phyloP scores from a whole-genome alignment of 1,139 yeast species.

The Debaryomyces robertsiae region DNA sequence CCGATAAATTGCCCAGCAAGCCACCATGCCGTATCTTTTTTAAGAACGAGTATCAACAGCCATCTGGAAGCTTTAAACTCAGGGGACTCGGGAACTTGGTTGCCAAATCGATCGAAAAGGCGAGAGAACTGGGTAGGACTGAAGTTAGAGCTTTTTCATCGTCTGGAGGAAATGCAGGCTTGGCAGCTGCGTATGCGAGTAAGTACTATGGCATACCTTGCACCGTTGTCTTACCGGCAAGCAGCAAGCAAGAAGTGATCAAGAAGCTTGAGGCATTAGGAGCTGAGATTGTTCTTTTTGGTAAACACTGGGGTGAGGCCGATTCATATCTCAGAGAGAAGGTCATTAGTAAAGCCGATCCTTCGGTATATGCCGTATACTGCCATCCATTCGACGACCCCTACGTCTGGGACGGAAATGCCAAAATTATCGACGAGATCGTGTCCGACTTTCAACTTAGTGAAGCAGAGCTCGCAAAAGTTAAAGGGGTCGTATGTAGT shows the following conservation, averaged over 20 bases:
- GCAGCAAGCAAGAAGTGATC: slow-evolving; percentile 38
- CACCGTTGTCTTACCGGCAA: slow-evolving; percentile 65
- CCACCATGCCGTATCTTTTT: slow-evolving; percentile 54
- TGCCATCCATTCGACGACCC: slow-evolving; percentile 74
- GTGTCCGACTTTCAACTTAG: slow-evolving; percentile 36
- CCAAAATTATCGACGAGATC: slow-evolving; percentile 61
- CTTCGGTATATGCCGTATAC: slow-evolving; percentile 46
- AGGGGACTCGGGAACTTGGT: slow-evolving; percentile 63
- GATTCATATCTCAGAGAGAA: slow-evolving; percentile 49
- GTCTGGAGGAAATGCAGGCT: slow-evolving; percentile 80
- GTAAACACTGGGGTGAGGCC: slow-evolving; percentile 68
- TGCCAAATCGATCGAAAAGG: slow-evolving; percentile 26
- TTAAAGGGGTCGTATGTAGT: slow-evolving; percentile 65
- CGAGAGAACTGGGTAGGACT: slow-evolving; percentile 20
- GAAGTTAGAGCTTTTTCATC: slow-evolving; percentile 58
- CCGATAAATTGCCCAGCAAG: slow-evolving; percentile 28
- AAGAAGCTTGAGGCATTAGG: slow-evolving; percentile 44
- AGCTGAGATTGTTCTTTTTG: slow-evolving; percentile 57
- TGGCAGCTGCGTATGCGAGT: slow-evolving; percentile 71
- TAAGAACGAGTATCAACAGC: slow-evolving; percentile 68
- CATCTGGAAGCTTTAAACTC: slow-evolving; percentile 72
- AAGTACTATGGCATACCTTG: slow-evolving; percentile 48
- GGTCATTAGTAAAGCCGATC: slow-evolving; percentile 34
- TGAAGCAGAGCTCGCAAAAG: slow-evolving; percentile 24
- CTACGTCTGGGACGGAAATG: slow-evolving; percentile 69